Percentiles rank a stretch among this genome's conserved stretches.
Evolutionary conservation across 495 filamentous ascomycete species (phyloP).

Genomic region (Penicillium longicatenatum): DNA sequence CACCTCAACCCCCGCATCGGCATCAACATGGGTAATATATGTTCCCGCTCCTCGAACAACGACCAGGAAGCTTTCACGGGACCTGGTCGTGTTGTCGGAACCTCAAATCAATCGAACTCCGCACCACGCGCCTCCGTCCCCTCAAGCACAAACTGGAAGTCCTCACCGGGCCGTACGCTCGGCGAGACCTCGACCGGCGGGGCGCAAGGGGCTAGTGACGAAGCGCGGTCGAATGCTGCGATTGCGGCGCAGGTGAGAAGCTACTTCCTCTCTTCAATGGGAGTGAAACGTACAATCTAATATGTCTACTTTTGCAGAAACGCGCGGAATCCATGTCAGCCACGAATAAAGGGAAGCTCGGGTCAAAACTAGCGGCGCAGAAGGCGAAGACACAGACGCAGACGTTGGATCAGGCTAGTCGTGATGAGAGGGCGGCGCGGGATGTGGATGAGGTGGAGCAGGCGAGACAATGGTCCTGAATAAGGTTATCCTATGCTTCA

Average conservation of each 20-base stretch:
- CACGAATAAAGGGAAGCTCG: constrained; percentile 55
- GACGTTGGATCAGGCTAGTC: constrained; percentile 58
- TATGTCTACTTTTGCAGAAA: constrained; percentile 29
- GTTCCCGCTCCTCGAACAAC: constrained; percentile 60
- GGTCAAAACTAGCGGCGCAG: constrained; percentile 62
- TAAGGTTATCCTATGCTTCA: no score
- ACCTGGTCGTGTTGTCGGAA: constrained; percentile 63
- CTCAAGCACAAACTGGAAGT: constrained; percentile 41
- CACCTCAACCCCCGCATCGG: not conserved
- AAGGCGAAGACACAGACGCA: constrained; percentile 64
- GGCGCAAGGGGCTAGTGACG: constrained; percentile 44
- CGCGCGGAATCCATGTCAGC: constrained; percentile 35
- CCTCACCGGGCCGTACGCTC: constrained; percentile 58
- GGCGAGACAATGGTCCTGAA: constrained; percentile 55
- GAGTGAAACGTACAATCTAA: not conserved
- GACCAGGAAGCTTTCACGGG: constrained; percentile 56
- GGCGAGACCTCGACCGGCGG: constrained; percentile 38
- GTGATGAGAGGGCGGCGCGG: constrained; percentile 55
- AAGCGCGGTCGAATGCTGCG: constrained; percentile 57
- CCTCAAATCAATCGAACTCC: constrained; percentile 11
- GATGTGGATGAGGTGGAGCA: constrained; percentile 57
- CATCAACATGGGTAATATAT: constrained; percentile 70
- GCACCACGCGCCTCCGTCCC: constrained; percentile 41
- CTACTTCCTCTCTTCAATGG: not conserved
- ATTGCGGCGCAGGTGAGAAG: constrained; percentile 65